phyloP scores from a whole-genome alignment of 176 grass and related monocot species.

The Luzula sylvatica region DNA sequence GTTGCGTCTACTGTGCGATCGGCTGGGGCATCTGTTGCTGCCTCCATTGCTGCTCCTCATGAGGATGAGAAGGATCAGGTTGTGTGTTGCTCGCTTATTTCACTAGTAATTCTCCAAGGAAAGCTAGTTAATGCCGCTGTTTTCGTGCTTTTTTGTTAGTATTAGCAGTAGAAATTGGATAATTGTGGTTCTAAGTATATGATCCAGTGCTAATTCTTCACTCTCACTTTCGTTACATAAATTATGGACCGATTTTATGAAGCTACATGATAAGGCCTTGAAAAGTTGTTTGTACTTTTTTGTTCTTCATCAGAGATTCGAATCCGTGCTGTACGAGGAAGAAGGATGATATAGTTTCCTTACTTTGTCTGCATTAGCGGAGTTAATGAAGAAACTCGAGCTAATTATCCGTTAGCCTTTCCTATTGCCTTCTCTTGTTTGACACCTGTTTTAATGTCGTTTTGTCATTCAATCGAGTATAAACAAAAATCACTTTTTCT shows the following conservation, averaged over 20 bases:
- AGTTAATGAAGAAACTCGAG: not conserved
- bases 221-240: too few species aligned
- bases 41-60: slow-evolving; percentile 54
- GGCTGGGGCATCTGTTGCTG: slow-evolving; percentile 87
- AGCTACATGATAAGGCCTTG: not conserved
- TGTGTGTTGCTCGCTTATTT: not conserved
- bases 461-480: not conserved
- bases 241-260: too few species aligned
- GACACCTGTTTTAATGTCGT: not conserved
- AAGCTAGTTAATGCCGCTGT: slow-evolving; percentile 13
- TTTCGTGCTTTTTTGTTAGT: not conserved
- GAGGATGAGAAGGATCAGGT: slow-evolving; percentile 99
- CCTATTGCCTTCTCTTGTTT: not conserved
- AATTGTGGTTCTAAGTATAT: too few species aligned
- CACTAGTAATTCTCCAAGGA: slow-evolving; percentile 1
- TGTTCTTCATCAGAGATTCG: not conserved
- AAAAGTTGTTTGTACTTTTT: too few species aligned
- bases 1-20: slow-evolving; percentile 94
- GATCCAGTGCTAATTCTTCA: too few species aligned
- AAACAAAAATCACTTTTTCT: not conserved
- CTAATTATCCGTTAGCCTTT: not conserved
- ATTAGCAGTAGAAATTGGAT: not conserved
- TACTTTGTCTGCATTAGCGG: slow-evolving; percentile 5
- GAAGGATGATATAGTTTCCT: slow-evolving; percentile 2
- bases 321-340: not conserved